Evolutionary conservation across 2,329 filamentous ascomycete species (phyloP), one percentile per base, ranked within the genome.

Genomic region (Xylaria sp.): DNA sequence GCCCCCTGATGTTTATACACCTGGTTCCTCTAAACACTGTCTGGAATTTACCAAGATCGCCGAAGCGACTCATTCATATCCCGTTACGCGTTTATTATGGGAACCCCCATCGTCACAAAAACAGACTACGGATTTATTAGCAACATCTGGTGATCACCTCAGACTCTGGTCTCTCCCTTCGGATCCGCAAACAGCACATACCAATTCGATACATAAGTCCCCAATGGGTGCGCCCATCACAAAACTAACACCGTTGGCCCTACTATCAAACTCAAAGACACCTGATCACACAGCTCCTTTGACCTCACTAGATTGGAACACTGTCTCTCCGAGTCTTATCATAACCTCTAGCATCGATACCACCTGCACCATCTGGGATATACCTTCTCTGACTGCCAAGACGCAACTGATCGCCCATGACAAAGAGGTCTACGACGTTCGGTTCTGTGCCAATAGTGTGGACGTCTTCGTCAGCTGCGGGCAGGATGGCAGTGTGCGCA

Each of bases 291-390:
- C 96, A 5, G 96, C 96, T 15, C 96, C 96, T 23, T 89, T 99
- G 67, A 99, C 96, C 1, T 98, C 94, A 18, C 86, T 99, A 56
- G 96, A 99, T 80, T 99, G 96, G 96, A 99, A 99, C 78, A 97
- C 93, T 1, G 91, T 99, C 62, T 97, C 94, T 28, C 96, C 96
- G 0, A 98, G 95, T 80, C 85, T 99, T 63, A 99, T 99, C 78
- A 99, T 99, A 77, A 99, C 96, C 0, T 98, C 94, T 3, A 98
- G 94, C 80, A 99, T 99, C 77, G 96, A 99, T 79, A 99, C 96
- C 1, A 99, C 96, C 6, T 99, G 96, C 82, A 99, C 96, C 4
- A 99, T 99, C 73, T 99, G 96, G 96, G 96, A 99, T 80, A 99
- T 99, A 65, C 96, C 96, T 3, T 98, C 96, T 0, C 85, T 99